Evolutionary conservation across 2,329 filamentous ascomycete genomes (phyloP).

Genomic region (Colletotrichum lini): DNA sequence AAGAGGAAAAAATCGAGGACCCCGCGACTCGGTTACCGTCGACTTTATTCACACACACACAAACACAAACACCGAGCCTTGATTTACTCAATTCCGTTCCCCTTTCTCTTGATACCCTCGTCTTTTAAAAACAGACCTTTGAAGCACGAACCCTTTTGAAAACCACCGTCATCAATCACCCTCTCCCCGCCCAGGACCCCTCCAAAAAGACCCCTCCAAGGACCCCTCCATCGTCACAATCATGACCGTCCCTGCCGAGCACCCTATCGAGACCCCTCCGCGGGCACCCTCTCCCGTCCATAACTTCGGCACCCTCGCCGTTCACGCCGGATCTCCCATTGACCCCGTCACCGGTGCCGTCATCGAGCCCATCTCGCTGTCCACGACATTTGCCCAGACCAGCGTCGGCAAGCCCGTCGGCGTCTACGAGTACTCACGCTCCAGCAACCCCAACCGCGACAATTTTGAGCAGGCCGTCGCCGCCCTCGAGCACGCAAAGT

Average conservation of each 20-base stretch:
- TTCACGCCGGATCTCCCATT: conserved; percentile 92
- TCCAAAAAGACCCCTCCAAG: neutral
- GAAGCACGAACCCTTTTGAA: neutral
- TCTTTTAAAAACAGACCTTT: neutral
- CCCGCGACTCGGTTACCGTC: conserved; percentile 39
- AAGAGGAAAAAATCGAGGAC: conserved; percentile 24
- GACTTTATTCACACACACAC: conserved; percentile 9
- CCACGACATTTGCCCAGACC: conserved; percentile 95
- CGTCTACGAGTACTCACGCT: conserved; percentile 92
- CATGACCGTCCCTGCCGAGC: conserved; percentile 51
- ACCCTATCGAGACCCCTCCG: conserved; percentile 49
- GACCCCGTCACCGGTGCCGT: conserved; percentile 95
- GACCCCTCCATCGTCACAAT: conserved; percentile 33
- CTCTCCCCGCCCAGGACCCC: conserved; percentile 11
- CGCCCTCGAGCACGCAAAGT: conserved; percentile 90
- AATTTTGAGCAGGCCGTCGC: conserved; percentile 96
- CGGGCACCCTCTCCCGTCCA: conserved; percentile 75
- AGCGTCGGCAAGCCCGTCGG: conserved; percentile 90
- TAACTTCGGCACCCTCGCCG: conserved; percentile 92
- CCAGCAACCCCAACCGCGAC: conserved; percentile 92
- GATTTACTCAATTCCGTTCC: neutral
- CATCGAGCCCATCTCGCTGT: conserved; percentile 95
- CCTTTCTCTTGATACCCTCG: conserved; percentile 16
- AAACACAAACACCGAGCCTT: conserved; percentile 6
- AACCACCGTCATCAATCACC: neutral